Evolutionary conservation across 2,329 filamentous ascomycete genomes (phyloP), one percentile per base, ranked within the genome.

Genomic region (Diaporthe longicolla): DNA sequence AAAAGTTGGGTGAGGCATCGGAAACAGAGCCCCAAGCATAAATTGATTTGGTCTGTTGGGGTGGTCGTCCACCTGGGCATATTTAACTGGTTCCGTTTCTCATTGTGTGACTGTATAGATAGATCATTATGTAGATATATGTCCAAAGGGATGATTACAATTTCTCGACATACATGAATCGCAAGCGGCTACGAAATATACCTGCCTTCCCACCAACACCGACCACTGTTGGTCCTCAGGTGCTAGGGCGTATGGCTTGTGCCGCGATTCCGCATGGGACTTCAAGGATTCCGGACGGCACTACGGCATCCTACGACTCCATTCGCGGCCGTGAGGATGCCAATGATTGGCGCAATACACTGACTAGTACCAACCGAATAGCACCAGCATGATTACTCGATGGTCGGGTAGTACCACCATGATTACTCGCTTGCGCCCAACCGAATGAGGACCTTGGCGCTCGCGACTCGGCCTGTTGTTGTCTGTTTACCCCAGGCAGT

Each of bases 1-100:
- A 70, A 17, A 75, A 75, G 59, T 32, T 73, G 19, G 73, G 40
- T 15, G 74, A 72, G 5, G 29, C 58, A 24, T 29, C 72, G 4
- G 72, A 71, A 17, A n/a, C 45, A 8, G 57, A 29, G 11, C 50
- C 17, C 10, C 45, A 71, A 26, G 24, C n/a, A 9, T n/a, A n/a
- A n/a, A n/a, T n/a, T n/a, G n/a, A n/a, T n/a, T n/a, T n/a, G n/a
- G n/a, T n/a, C n/a, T n/a, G n/a, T n/a, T n/a, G n/a, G n/a, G n/a
- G n/a, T n/a, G n/a, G n/a, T n/a, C n/a, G n/a, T n/a, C n/a, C n/a
- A n/a, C n/a, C n/a, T n/a, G n/a, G n/a, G n/a, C n/a, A n/a, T n/a
- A n/a, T n/a, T n/a, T n/a, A n/a, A n/a, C n/a, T n/a, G n/a, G n/a
- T n/a, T n/a, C n/a, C n/a, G n/a, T n/a, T n/a, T n/a, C n/a, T n/a